Conservation (phyloP, 106 monocot species). For the Cymbidium sinense region DNA sequence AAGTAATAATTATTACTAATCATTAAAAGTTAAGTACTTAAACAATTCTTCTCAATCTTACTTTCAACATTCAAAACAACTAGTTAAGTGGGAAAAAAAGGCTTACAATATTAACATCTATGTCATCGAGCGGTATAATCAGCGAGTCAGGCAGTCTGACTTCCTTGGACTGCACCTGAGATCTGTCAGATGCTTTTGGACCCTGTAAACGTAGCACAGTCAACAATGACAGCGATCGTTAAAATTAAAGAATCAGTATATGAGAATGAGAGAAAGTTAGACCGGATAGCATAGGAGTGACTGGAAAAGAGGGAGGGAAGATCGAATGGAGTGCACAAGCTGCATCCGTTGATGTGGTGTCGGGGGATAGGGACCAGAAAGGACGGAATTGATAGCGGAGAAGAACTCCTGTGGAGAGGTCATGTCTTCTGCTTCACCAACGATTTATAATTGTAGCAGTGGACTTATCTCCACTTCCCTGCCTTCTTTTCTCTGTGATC, state of each 20-base stretch:
- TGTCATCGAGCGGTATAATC: slow-evolving; percentile 77
- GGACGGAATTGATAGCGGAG: slow-evolving; percentile 46
- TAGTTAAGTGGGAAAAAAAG: not conserved
- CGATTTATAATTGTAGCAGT: not conserved
- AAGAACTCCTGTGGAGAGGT: slow-evolving; percentile 55
- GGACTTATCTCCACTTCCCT: slow-evolving; percentile 2
- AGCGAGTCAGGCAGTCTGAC: slow-evolving; percentile 65
- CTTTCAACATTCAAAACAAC: not conserved
- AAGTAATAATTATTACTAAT: not conserved
- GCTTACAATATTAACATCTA: slow-evolving; percentile 76
- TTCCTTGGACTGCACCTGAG: slow-evolving; percentile 73
- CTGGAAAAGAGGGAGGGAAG: slow-evolving; percentile 35
- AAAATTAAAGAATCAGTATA: not conserved
- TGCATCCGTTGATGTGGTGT: slow-evolving; percentile 64
- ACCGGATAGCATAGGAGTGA: slow-evolving; percentile 62
- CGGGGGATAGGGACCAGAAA: slow-evolving; percentile 65
- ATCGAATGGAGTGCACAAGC: slow-evolving; percentile 75
- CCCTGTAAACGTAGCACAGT: slow-evolving; percentile 23
- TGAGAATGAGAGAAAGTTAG: not conserved
- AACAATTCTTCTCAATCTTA: not conserved
- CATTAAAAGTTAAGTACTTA: not conserved
- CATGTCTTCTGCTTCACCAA: slow-evolving; percentile 15
- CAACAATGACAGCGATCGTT: not conserved
- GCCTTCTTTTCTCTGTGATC: not conserved
- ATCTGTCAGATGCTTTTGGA: slow-evolving; percentile 73